phyloP scores from a whole-genome alignment of 2,329 filamentous ascomycete species.

The Alternaria sp. region DNA sequence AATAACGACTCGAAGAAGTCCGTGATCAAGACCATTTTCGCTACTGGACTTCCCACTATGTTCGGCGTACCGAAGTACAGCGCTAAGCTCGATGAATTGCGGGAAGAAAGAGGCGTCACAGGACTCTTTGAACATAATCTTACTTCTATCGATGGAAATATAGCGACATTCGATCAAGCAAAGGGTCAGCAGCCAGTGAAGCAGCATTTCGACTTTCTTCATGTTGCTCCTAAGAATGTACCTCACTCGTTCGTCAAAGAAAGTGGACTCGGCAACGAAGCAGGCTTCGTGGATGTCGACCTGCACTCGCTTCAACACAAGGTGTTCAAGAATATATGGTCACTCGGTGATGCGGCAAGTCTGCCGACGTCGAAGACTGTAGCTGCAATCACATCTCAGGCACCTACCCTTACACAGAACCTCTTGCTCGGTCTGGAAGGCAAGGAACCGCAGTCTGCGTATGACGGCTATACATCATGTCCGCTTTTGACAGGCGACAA shows the following conservation, averaged over 20 bases:
- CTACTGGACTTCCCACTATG: conserved; percentile 51
- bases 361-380: conserved; percentile 52
- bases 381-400: conserved; percentile 50
- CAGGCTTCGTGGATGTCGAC: conserved; percentile 51
- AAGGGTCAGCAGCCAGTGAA: conserved; percentile 36
- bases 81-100: conserved; percentile 45
- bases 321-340: conserved; percentile 51
- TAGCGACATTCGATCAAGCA: conserved; percentile 43
- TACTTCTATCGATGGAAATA: conserved; percentile 48
- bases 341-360: conserved; percentile 48
- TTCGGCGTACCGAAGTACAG: conserved; percentile 54
- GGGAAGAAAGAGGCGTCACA: conserved; percentile 46
- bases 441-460: conserved; percentile 33
- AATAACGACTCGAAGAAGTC: conserved; percentile 31
- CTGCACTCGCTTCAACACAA: conserved; percentile 46
- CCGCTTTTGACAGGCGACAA: conserved; percentile 60
- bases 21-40: conserved; percentile 49
- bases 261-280: conserved; percentile 43
- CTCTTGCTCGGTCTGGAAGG: conserved; percentile 39
- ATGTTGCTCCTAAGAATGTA: conserved; percentile 50
- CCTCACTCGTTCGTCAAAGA: conserved; percentile 49
- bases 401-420: conserved; percentile 48
- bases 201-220: conserved; percentile 49
- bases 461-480: conserved; percentile 53
- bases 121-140: conserved; percentile 52